Evolutionary conservation across 805 yeast genomes (phyloP), one percentile per base, ranked within the genome.

Genomic region (Kuraishia capsulata): DNA sequence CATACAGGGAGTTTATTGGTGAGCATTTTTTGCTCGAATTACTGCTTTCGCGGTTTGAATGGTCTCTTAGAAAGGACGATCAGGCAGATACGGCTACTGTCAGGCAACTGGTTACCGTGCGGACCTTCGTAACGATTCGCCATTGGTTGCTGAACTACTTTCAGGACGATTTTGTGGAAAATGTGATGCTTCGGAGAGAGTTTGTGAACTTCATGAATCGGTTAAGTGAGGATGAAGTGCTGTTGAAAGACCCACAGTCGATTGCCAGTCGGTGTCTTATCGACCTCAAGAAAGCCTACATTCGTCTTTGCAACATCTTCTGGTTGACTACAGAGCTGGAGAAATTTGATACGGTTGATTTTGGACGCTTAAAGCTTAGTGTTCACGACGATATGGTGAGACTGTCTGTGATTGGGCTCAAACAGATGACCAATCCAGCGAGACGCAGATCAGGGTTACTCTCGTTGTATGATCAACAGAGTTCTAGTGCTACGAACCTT

Each of bases 121-220:
- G 97, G 49, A 81, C 95, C 0, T 90, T 89, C 62, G 96, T 86
- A 20, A 78, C 83, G 21, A 49, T 92, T 32, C 73, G 97, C 51
- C 95, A 86, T 61, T 90, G 97, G 95, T 56, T 90, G 16, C 59
- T 85, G 42, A 90, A 89, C 57, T 89, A 85, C 56, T 92, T 87
- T 50, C 69, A 77, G 31, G 90, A 85, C 53, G 97, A 92, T 57
- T 92, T 89, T 54, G 62, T 81, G 20, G 58, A 71, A 13, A 66
- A 73, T 35, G 48, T 61, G 17, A 64, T 69, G 39, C 57, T 81
- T 25, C 62, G 88, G 39, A 45, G 49, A 18, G 47, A 56, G 19
- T 69, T 76, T 40, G 56, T 67, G 3, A 44, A 56, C 11, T 64
- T 66, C 13, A 45, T 77, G 30, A 68, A 73, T 53, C 61, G 56